Percentiles rank a stretch among this genome's conserved stretches.
Conservation (phyloP, 2,329 filamentous ascomycete genomes). For the Pseudocercospora fuligena region DNA sequence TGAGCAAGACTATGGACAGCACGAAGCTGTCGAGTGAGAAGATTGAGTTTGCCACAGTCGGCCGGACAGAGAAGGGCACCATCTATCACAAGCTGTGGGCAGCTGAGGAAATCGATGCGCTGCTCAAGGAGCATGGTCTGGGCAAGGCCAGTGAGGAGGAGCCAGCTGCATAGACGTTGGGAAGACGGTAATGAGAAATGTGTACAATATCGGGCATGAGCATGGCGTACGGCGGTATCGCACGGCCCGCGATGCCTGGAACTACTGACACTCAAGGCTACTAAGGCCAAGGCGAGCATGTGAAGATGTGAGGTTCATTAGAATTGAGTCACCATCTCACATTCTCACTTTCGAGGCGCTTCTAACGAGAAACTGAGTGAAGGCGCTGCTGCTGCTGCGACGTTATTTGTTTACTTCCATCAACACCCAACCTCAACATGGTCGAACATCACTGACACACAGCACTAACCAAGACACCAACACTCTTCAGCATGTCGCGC, state of each 20-base stretch:
- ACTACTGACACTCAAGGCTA: not conserved
- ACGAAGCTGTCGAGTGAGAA: conserved; percentile 99
- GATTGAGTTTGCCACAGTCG: conserved; percentile 98
- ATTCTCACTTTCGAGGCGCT: not conserved
- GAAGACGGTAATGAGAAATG: conserved; percentile 8
- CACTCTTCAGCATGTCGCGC: not conserved
- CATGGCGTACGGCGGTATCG: conserved; percentile 8
- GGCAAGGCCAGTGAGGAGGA: conserved; percentile 77
- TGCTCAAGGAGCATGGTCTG: conserved; percentile 93
- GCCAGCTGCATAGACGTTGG: conserved; percentile 20
- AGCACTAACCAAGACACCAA: not conserved
- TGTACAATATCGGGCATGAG: conserved; percentile 11
- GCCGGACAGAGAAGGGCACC: conserved; percentile 90
- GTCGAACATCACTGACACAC: not conserved
- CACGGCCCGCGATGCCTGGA: not conserved
- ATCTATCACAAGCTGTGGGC: conserved; percentile 98
- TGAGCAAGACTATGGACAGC: conserved; percentile 99
- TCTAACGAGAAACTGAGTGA: not conserved
- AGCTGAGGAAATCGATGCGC: conserved; percentile 90
- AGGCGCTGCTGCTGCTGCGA: not conserved
- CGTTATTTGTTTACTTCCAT: not conserved
- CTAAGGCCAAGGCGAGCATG: not conserved
- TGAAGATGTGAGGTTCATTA: not conserved
- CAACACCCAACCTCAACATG: not conserved
- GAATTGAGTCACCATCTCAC: not conserved